Percentiles rank a stretch among this genome's conserved stretches.
Conservation (phyloP, 1,139 yeast genomes). For the Dujonia santamariae region DNA sequence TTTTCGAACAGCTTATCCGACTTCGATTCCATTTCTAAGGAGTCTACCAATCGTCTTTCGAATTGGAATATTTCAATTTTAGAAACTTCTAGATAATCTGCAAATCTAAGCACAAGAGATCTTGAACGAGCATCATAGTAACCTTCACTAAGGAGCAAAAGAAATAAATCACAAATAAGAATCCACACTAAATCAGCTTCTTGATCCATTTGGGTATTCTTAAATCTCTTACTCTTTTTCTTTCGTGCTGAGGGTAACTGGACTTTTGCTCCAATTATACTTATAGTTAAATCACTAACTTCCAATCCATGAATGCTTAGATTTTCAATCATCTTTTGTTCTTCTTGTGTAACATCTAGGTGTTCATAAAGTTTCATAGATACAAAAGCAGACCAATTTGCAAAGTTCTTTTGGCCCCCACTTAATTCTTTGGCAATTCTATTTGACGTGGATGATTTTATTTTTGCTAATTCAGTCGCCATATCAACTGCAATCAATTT, state of each 20-base stretch:
- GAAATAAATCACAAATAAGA: constrained; percentile 81
- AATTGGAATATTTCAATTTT: constrained; percentile 76
- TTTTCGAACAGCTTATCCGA: constrained; percentile 44
- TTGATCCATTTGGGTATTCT: constrained; percentile 9
- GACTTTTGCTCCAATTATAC: constrained; percentile 7
- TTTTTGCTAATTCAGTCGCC: constrained; percentile 72
- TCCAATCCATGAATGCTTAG: constrained; percentile 81
- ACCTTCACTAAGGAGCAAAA: constrained; percentile 78
- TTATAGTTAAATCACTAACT: constrained; percentile 64
- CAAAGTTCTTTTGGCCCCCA: constrained; percentile 74
- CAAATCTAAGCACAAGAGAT: constrained; percentile 66
- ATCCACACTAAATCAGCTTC: constrained; percentile 87
- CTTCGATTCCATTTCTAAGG: constrained; percentile 80
- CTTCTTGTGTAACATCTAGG: constrained; percentile 68
- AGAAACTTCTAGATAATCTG: constrained; percentile 54
- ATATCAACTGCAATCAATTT: constrained; percentile 73
- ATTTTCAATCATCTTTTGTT: constrained; percentile 83
- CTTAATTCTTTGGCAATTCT: constrained; percentile 60
- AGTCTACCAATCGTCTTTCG: constrained; percentile 86
- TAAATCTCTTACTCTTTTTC: constrained; percentile 5
- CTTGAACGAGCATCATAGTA: constrained; percentile 88
- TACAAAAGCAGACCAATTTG: constrained; percentile 79
- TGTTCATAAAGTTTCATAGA: constrained; percentile 78
- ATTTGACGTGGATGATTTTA: constrained; percentile 51
- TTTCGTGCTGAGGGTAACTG: constrained; percentile 4